These are phyloP conservation scores for Plasmopara viticola DNA, from an alignment of 352 stramenopile genomes.

Conservation along the genomic window DNA sequence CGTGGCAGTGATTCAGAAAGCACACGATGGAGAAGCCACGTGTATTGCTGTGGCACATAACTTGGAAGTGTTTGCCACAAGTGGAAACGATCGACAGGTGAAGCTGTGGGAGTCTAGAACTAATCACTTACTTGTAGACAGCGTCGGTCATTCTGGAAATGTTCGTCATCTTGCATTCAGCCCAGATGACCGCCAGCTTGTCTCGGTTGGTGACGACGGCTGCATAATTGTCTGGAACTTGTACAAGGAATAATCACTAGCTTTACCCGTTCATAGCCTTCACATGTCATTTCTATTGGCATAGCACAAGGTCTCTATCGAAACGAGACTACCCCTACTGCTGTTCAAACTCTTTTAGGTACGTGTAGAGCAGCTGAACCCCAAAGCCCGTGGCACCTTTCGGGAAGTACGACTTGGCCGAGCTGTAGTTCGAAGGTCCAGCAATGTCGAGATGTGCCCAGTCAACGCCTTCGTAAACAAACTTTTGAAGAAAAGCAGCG, in stretches of 20 bases:
- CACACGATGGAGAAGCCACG: slow-evolving; percentile 82
- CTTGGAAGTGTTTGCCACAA: slow-evolving; percentile 83
- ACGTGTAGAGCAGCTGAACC: slow-evolving; percentile 83
- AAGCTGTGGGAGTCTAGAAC: slow-evolving; percentile 83
- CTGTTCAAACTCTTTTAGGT: slow-evolving; percentile 72
- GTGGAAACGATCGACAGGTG: slow-evolving; percentile 79
- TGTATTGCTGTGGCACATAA: slow-evolving; percentile 83
- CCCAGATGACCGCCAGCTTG: slow-evolving; percentile 87
- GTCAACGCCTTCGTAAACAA: slow-evolving; percentile 77
- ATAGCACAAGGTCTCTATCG: neutral
- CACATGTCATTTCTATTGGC: slow-evolving; percentile 15
- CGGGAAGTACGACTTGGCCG: slow-evolving; percentile 78
- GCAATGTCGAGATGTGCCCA: slow-evolving; percentile 90
- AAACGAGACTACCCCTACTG: slow-evolving; percentile 13
- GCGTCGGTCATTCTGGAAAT: slow-evolving; percentile 69
- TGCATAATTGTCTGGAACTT: slow-evolving; percentile 92
- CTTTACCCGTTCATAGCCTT: slow-evolving; percentile 2
- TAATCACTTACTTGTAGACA: slow-evolving; percentile 58
- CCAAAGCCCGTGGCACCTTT: slow-evolving; percentile 83
- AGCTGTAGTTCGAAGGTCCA: slow-evolving; percentile 78
- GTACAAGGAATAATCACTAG: slow-evolving; percentile 40
- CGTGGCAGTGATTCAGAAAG: slow-evolving; percentile 69
- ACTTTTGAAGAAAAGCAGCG: slow-evolving; percentile 86
- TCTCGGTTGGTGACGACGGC: slow-evolving; percentile 88
- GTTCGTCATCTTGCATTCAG: slow-evolving; percentile 80